Evolutionary conservation across 1,284 basidiomycete genomes (phyloP), one percentile per base, ranked within the genome.

Genomic region (Volvariella surrecta): DNA sequence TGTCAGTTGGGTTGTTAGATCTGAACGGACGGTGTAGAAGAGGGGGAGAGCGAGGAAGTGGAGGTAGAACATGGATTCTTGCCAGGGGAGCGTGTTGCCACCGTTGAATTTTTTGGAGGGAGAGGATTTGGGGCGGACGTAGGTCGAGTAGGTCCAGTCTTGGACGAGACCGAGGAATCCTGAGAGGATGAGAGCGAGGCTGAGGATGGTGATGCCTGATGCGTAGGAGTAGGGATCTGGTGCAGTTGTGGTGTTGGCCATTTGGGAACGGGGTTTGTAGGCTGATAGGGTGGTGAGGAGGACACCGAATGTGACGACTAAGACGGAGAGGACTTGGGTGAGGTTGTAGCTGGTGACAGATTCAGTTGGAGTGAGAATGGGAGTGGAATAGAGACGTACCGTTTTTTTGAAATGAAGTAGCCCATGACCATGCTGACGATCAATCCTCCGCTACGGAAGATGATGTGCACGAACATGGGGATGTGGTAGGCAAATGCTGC

Each of bases 391-490:
- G n/a, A 21, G 9, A 58, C 69, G 43, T 53, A 79, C 79, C 65
- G 69, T 56, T 77, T 82, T 2, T 73, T 68, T 1, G 67, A 68
- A 11, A 89, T 50, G 1, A 80, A 40, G 70, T 74, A 82, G 0
- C 88, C 89, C 45, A 91, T 66, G 7, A 84, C 34, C 75, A 92
- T 80, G 54, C 82, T 88, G 38, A 89, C 64, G n/a, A 86, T 73
- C 54, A 90, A 63, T n/a, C 92, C 93, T 1, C 89, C 92, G 52
- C 88, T 91, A 30, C 93, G 73, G 57, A 96, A 97, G 46, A 97
- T 89, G 59, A 97, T 96, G 60, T 97, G 93, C 1, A 97, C 85
- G 0, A 89, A 68, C 78, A 96, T 89, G 11, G 93, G 92, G 45
- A 96, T 86, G 46, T 75, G 63, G 54, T 79, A 92, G 2, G 79